Percentiles rank a stretch among this genome's conserved stretches.
Conservation (phyloP, 2,329 filamentous ascomycete species). For the Bipolaris bicolor region DNA sequence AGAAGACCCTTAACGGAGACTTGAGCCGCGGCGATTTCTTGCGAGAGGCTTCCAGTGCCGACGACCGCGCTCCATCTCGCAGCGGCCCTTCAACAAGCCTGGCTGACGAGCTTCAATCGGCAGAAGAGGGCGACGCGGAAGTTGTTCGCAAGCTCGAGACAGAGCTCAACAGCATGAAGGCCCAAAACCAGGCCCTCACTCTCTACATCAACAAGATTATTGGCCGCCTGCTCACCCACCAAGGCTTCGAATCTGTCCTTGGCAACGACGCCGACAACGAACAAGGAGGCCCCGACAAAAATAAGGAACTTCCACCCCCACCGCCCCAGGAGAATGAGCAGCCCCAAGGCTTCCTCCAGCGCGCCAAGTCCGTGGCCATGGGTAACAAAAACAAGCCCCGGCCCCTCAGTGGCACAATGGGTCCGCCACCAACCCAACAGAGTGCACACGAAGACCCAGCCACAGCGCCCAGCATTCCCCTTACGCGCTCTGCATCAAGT, state of each 20-base stretch:
- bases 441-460: conserved; percentile 64
- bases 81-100: conserved; percentile 47
- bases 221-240: conserved; percentile 88
- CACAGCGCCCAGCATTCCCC: conserved; percentile 77
- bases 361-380: conserved; percentile 65
- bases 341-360: conserved; percentile 58
- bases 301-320: conserved; percentile 86
- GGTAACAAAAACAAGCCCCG: conserved; percentile 53
- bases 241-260: conserved; percentile 92
- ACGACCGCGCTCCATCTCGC: conserved; percentile 42
- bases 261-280: conserved; percentile 68
- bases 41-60: conserved; percentile 54
- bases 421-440: conserved; percentile 28
- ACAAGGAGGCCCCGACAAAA: conserved; percentile 57
- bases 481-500: conserved; percentile 63
- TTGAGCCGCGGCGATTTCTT: conserved; percentile 84
- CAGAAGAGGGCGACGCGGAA: conserved; percentile 58
- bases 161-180: conserved; percentile 80
- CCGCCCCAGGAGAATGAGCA: conserved; percentile 63
- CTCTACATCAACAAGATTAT: conserved; percentile 99
- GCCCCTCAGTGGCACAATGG: conserved; percentile 48
- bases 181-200: conserved; percentile 95
- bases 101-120: conserved; percentile 85
- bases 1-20: conserved; percentile 94
- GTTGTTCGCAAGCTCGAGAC: conserved; percentile 70